Conservation (phyloP, 2,329 filamentous ascomycete genomes). For the Fusarium pseudoanthophilum region DNA sequence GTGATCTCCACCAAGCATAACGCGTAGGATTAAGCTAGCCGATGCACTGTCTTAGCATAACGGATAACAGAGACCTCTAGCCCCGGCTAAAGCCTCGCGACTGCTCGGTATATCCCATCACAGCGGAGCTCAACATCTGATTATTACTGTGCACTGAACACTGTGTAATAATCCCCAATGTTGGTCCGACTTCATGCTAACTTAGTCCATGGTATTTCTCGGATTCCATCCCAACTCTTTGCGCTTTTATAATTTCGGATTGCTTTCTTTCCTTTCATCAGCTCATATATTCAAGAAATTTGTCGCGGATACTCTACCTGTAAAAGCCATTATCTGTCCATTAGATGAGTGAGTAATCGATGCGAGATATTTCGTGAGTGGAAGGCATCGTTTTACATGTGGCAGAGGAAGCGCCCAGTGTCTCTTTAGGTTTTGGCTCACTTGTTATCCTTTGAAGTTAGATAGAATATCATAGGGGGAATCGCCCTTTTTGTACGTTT, state of each 20-base stretch:
- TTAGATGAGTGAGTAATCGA: neutral
- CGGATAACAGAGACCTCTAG: constrained; percentile 42
- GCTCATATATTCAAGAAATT: neutral
- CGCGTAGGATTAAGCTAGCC: constrained; percentile 35
- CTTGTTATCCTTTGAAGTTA: neutral
- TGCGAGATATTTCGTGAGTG: neutral
- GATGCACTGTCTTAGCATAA: constrained; percentile 45
- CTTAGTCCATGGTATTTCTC: neutral
- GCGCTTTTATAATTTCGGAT: neutral
- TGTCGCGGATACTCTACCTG: neutral
- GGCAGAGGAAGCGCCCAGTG: neutral
- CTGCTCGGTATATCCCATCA: constrained; percentile 29
- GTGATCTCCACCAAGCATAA: constrained; percentile 45
- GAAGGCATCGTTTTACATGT: neutral
- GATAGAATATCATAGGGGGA: neutral
- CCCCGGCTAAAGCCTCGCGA: fast-evolving
- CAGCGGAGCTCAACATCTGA: neutral
- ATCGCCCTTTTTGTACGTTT: constrained; percentile 21
- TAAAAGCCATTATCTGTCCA: neutral
- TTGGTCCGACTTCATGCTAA: constrained; percentile 18
- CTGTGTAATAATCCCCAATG: constrained; percentile 28
- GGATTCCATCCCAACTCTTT: neutral
- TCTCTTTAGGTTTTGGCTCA: neutral
- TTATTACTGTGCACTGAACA: constrained; percentile 9
- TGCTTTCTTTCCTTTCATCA: neutral